Evolutionary conservation across 2,329 filamentous ascomycete species (phyloP).

Genomic region (Fusarium tjaetaba): DNA sequence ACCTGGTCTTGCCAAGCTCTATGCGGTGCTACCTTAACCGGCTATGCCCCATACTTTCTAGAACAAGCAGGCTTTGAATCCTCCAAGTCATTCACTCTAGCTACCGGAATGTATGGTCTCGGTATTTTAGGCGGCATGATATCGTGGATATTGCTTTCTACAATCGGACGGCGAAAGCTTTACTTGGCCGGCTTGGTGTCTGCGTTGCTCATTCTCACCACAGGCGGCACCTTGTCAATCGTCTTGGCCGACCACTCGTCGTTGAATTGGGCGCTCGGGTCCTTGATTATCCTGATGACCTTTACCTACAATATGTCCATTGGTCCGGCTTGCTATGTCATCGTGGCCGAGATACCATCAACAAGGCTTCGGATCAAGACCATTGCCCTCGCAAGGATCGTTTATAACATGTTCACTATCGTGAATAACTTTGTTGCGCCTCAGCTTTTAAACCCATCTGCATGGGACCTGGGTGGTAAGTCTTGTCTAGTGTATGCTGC

Average conservation of each 20-base stretch:
- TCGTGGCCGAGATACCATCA: slow-evolving; percentile 50
- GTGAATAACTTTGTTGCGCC: slow-evolving; percentile 34
- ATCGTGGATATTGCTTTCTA: slow-evolving; percentile 51
- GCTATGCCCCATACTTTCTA: slow-evolving; percentile 50
- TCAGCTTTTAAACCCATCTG: slow-evolving; percentile 29
- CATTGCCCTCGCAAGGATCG: slow-evolving; percentile 49
- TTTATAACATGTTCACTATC: slow-evolving; percentile 22
- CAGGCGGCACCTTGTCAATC: slow-evolving; percentile 51
- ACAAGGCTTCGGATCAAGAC: slow-evolving; percentile 51
- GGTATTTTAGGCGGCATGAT: slow-evolving; percentile 52
- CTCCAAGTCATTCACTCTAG: slow-evolving; percentile 50
- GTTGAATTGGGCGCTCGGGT: slow-evolving; percentile 47
- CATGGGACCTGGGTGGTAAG: slow-evolving; percentile 35
- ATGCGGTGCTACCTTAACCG: slow-evolving; percentile 16
- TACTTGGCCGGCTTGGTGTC: slow-evolving; percentile 49
- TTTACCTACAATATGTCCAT: slow-evolving; percentile 45
- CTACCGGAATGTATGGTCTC: slow-evolving; percentile 50
- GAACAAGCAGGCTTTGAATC: slow-evolving; percentile 52
- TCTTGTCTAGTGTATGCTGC: slow-evolving; percentile 23
- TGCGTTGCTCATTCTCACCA: slow-evolving; percentile 46
- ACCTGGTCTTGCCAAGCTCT: slow-evolving; percentile 35
- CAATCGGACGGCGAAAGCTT: slow-evolving; percentile 50
- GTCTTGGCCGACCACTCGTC: slow-evolving; percentile 38
- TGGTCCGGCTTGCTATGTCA: slow-evolving; percentile 43
- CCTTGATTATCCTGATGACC: slow-evolving; percentile 52